A percentile compares a stretch with the other conserved stretches of the same genome.
Evolutionary conservation across 352 stramenopile genomes (phyloP).

Genomic region (Globisporangium viniferum): DNA sequence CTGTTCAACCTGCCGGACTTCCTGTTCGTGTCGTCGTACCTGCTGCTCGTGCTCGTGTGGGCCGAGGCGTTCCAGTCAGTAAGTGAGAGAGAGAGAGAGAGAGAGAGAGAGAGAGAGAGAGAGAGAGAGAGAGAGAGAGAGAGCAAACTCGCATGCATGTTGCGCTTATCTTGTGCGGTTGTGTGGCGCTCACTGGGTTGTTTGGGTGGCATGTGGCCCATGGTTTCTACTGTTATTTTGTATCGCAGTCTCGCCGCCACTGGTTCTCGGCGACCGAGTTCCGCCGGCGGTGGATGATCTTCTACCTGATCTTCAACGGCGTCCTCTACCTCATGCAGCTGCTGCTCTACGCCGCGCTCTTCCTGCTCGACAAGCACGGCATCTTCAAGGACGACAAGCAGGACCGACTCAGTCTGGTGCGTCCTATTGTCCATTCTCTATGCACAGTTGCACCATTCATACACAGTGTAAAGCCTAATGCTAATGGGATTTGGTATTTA

Average conservation of each 20-base stretch:
- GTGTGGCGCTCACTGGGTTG: not conserved
- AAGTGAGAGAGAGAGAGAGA: constrained; percentile 4
- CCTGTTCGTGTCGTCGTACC: constrained; percentile 88
- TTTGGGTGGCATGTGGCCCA: not conserved
- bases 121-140: not conserved
- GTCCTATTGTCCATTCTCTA: not conserved
- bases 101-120: not conserved
- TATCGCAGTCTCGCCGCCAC: constrained; percentile 72
- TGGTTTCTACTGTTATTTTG: constrained; percentile 4
- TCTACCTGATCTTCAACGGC: constrained; percentile 91
- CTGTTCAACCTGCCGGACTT: constrained; percentile 93
- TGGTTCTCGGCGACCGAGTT: constrained; percentile 88
- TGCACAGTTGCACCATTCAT: not conserved
- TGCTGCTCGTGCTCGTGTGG: constrained; percentile 90
- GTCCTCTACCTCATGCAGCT: constrained; percentile 86
- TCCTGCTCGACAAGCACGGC: constrained; percentile 77
- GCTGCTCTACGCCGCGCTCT: constrained; percentile 86
- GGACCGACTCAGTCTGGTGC: constrained; percentile 66
- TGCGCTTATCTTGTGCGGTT: not conserved
- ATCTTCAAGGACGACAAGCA: constrained; percentile 79
- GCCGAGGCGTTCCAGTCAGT: constrained; percentile 89
- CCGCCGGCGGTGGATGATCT: constrained; percentile 88
- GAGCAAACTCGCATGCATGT: not conserved
- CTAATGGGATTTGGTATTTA: not conserved
- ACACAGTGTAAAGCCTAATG: not conserved